These are phyloP conservation scores for Trapa bicornis DNA, from an alignment of 345 rosid genomes.

Conservation along the genomic window DNA sequence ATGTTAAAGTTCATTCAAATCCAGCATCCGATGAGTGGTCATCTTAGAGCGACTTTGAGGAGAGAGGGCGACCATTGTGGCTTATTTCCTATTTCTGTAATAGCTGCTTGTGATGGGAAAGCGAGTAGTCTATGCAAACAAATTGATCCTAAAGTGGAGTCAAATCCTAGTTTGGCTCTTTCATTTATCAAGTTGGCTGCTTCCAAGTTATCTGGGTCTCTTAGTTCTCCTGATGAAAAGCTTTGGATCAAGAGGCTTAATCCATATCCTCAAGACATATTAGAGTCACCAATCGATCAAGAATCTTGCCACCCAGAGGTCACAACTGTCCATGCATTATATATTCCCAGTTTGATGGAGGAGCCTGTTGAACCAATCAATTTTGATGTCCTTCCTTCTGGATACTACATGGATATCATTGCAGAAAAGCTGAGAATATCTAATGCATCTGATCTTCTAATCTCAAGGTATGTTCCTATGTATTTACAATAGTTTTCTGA, in stretches of 20 bases:
- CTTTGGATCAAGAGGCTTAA: slow-evolving; percentile 41
- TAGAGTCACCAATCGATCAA: slow-evolving; percentile 28
- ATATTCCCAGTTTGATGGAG: slow-evolving; percentile 38
- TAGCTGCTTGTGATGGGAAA: slow-evolving; percentile 62
- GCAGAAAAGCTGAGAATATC: slow-evolving; percentile 48
- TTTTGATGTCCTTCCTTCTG: slow-evolving; percentile 32
- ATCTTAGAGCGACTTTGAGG: slow-evolving; percentile 59
- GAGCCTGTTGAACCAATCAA: slow-evolving; percentile 31
- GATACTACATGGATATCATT: slow-evolving; percentile 63
- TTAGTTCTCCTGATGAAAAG: slow-evolving; percentile 27
- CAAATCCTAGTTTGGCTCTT: slow-evolving; percentile 42
- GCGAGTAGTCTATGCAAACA: slow-evolving; percentile 46
- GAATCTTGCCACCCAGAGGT: slow-evolving; percentile 21
- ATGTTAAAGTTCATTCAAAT: slow-evolving; percentile 52
- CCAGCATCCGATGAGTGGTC: slow-evolving; percentile 61
- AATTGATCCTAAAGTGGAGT: slow-evolving; percentile 50
- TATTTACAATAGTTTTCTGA: background rate
- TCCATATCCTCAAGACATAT: slow-evolving; percentile 35
- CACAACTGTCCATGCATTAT: slow-evolving; percentile 23
- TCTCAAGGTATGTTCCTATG: slow-evolving; percentile 48
- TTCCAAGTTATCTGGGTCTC: slow-evolving; percentile 30
- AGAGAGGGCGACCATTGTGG: slow-evolving; percentile 54
- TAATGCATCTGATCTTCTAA: slow-evolving; percentile 48
- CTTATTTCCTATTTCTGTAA: slow-evolving; percentile 60
- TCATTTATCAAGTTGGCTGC: slow-evolving; percentile 59